A percentile compares a stretch with the other conserved stretches of the same genome.
Conservation (phyloP, 306 rosid genomes). For the Cicer cuneatum region DNA sequence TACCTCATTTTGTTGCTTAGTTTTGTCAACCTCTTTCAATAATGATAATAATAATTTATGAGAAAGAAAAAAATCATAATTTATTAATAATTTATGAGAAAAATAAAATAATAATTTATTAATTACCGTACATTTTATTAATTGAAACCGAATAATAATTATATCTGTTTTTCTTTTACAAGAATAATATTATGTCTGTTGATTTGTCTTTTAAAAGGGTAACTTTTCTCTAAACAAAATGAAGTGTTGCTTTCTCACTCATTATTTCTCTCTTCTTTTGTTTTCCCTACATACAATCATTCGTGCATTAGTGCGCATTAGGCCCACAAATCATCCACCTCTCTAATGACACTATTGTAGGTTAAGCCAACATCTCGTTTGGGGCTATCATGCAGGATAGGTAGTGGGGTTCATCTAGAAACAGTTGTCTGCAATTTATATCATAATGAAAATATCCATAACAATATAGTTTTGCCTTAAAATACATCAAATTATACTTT, state of each 20-base stretch:
- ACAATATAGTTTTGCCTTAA: background rate
- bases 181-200: background rate
- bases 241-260: background rate
- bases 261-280: background rate
- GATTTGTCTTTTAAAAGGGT: background rate
- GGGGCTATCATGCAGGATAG: background rate
- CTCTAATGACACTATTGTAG: background rate
- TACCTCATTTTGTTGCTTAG: too few species aligned
- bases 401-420: background rate
- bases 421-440: background rate
- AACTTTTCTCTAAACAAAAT: background rate
- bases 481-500: background rate
- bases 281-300: background rate
- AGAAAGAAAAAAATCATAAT: too few species aligned
- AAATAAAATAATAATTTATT: too few species aligned
- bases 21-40: too few species aligned
- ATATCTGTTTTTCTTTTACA: too few species aligned
- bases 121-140: too few species aligned
- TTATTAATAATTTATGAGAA: too few species aligned
- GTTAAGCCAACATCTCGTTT: background rate
- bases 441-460: background rate
- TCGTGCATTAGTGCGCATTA: background rate
- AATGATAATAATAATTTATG: too few species aligned
- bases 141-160: too few species aligned
- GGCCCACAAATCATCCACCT: conserved; percentile 15